Evolutionary conservation across 2,329 filamentous ascomycete genomes (phyloP), one percentile per base, ranked within the genome.

Genomic region (Simplicillium aogashimaense): DNA sequence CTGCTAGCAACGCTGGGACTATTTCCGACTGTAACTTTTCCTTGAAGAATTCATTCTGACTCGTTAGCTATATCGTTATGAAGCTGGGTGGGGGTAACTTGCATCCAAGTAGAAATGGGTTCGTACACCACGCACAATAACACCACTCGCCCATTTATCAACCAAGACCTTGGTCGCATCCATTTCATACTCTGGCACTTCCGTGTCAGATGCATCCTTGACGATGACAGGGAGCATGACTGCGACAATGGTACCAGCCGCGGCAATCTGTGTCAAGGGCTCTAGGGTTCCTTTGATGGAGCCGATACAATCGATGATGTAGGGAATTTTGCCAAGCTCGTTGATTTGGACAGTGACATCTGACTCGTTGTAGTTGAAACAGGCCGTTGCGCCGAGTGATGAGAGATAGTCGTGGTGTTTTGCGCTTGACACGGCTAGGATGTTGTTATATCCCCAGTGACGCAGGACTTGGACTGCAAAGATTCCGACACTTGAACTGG

Each of bases 191-290:
- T 69, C 61, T 0, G 76, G 75, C 43, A 55, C 59, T 14, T 65
- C 56, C 1, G 58, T 60, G 4, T 66, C 60, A 0, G 60, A 67
- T 0, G 75, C 67, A 44, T 78, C 70, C 34, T 57, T 64, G 35
- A 77, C 47, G 42, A 81, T 74, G 13, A 81, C 67, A 0, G 78
- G 78, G 6, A 83, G 54, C 57, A 82, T 66, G 13, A 80, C 56
- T 0, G 76, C 78, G 0, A 81, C 72, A 17, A 57, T 72, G 4
- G 64, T 57, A 0, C 72, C 72, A 2, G 39, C 52, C 43, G 64
- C 56, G 0, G 71, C 74, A 17, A 82, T 58, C 46, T 64, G 64
- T 5, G 65, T 61, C 29, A 81, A 56, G 3, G 69, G 73, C 28
- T 50, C 48, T 6, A 78, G 46, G 6, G 67, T 69, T 1, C 68